Evolutionary conservation across 345 rosid species (phyloP), one percentile per base, ranked within the genome.

Genomic region (Microcos paniculata): DNA sequence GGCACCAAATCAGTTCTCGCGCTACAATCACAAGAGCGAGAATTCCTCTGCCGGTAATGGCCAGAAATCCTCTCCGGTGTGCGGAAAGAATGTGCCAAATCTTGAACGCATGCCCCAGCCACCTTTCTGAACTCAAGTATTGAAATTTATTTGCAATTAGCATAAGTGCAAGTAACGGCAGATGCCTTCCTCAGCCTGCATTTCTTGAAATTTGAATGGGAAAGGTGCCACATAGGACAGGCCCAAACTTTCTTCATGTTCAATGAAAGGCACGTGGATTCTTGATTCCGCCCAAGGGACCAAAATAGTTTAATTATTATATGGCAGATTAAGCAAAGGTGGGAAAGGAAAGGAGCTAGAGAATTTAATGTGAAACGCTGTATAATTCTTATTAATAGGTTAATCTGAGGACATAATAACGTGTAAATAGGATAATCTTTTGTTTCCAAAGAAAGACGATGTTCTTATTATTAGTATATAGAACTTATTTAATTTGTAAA

Each of bases 1-100:
- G 74, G 62, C 62, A 70, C 63, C 81, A 85, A 76, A 77, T 71
- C 85, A 5, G 49, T 35, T 67, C 79, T 77, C 33, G 43, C 77
- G 62, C 28, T 74, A 26, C 88, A 77, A 26, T 70, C 82, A 14
- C 87, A 84, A 23, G 70, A 33, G 49, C 8, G 88, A 84, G 43
- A 86, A 78, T 75, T 62, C 83, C 69, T 77, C 85, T 18, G 62
- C 79, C 12, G 80, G 82, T 65, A 74, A 83, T 49, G 62, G 79
- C 35, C 84, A 82, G 76, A 86, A 85, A 65, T 76, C 81, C 10
- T 88, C 93, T 68, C 87, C 90, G 6, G 90, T 86, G 62, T 87
- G 93, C 76, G 86, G 91, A 63, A 87, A 91, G 82, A 89, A 82
- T 70, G 82, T 88, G 79, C 87, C 87, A 56, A 11, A 82, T 86